phyloP scores from a whole-genome alignment of 2,329 filamentous ascomycete genomes.

The Magnaporthiopsis poae region DNA sequence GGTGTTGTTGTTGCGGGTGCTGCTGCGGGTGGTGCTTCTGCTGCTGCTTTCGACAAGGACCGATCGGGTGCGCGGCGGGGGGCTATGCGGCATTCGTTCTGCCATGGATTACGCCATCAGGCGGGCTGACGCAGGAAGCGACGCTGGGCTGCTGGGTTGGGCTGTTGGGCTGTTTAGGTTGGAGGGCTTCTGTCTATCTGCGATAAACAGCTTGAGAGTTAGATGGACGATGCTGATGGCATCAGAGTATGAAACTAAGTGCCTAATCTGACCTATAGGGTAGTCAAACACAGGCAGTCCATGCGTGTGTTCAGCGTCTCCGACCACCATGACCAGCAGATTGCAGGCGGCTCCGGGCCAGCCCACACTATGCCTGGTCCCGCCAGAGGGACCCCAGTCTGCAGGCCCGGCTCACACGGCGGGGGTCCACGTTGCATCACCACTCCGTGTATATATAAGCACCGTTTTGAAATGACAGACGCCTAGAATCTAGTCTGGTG shows the following conservation, averaged over 20 bases:
- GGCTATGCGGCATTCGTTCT: constrained; percentile 42
- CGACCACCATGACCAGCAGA: neutral
- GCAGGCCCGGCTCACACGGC: neutral
- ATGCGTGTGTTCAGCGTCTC: neutral
- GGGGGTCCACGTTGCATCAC: neutral
- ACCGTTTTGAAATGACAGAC: neutral
- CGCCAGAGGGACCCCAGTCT: neutral
- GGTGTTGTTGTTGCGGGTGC: neutral
- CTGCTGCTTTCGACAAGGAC: constrained; percentile 39
- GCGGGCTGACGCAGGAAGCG: constrained; percentile 25
- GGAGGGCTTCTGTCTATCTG: neutral
- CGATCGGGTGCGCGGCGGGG: constrained; percentile 36
- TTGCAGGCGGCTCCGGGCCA: constrained; percentile 14
- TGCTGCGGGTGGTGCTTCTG: neutral
- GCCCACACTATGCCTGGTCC: constrained; percentile 8
- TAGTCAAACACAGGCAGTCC: too few relatives aligned
- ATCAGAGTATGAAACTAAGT: too few relatives aligned
- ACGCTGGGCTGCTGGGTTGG: neutral
- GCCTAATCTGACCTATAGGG: too few relatives aligned
- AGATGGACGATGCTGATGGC: neutral
- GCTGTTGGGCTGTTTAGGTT: too few relatives aligned
- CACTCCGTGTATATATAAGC: neutral
- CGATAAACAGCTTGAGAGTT: too few relatives aligned
- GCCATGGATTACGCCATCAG: constrained; percentile 61
- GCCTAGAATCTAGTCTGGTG: too few relatives aligned